Evolutionary conservation across 805 yeast species (phyloP).

Genomic region (Gaillardinia entomophila): DNA sequence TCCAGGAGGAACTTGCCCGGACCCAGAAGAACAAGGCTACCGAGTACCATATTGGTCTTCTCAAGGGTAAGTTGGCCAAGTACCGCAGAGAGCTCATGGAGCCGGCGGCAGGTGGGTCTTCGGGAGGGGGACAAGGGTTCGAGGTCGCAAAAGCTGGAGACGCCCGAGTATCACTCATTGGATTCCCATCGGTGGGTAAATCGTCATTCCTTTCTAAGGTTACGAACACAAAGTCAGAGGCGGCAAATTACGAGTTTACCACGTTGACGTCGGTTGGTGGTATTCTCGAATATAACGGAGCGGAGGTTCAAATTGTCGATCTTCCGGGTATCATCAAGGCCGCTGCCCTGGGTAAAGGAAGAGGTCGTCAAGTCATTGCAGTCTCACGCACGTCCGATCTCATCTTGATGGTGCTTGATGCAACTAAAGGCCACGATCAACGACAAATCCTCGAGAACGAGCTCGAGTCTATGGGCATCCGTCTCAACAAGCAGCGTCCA

Average conservation of each 20-base stretch:
- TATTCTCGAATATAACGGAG: constrained; percentile 90
- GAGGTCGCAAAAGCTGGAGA: constrained; percentile 95
- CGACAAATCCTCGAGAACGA: constrained; percentile 81
- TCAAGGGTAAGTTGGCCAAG: constrained; percentile 92
- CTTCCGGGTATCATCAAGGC: constrained; percentile 96
- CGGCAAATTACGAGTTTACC: constrained; percentile 93
- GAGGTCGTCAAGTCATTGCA: constrained; percentile 95
- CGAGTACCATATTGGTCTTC: constrained; percentile 89
- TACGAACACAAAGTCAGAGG: constrained; percentile 89
- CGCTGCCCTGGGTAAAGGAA: constrained; percentile 94
- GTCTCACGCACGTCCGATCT: constrained; percentile 94
- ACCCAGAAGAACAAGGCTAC: constrained; percentile 98
- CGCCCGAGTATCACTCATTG: constrained; percentile 91
- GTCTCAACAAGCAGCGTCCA: constrained; percentile 78
- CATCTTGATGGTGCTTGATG: constrained; percentile 89
- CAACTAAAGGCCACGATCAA: constrained; percentile 90
- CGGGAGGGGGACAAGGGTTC: constrained; percentile 77
- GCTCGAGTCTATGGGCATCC: constrained; percentile 88
- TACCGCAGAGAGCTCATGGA: constrained; percentile 87
- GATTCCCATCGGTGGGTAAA: constrained; percentile 97
- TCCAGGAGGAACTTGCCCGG: constrained; percentile 88
- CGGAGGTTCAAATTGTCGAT: constrained; percentile 96
- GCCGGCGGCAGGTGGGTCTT: constrained; percentile 73
- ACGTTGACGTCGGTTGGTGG: constrained; percentile 97
- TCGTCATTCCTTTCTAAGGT: constrained; percentile 85